Conservation (phyloP, 163 green algal genomes). For the Trebouxiophyceae sp. region DNA sequence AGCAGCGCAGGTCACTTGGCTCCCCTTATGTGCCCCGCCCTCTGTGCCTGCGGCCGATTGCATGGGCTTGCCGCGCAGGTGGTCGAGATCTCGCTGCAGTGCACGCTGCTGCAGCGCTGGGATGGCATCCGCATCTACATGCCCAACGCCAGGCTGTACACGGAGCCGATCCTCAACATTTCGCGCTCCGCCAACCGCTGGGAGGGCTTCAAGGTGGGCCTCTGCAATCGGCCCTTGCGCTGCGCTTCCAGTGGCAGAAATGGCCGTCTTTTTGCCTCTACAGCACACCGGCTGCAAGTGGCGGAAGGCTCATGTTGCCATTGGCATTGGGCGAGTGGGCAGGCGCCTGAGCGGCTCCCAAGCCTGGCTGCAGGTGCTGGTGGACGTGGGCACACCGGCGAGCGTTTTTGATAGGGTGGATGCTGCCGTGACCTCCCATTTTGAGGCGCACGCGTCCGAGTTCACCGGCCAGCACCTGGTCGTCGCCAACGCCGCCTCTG, state of each 20-base stretch:
- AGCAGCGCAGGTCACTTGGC: too few relatives aligned
- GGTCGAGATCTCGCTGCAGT: slow-evolving; percentile 31
- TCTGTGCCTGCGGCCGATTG: too few relatives aligned
- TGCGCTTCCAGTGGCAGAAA: too few relatives aligned
- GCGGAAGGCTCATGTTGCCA: not conserved
- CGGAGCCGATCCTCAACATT: slow-evolving; percentile 24
- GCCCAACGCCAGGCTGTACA: slow-evolving; percentile 33
- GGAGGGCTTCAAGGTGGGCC: slow-evolving; percentile 23
- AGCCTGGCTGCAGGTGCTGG: slow-evolving; percentile 13
- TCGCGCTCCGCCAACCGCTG: slow-evolving; percentile 21
- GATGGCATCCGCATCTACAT: slow-evolving; percentile 20
- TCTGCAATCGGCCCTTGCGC: not conserved
- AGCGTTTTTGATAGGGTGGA: slow-evolving; percentile 22
- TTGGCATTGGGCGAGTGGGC: not conserved
- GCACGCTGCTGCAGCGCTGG: slow-evolving; percentile 17
- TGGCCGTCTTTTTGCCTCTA: too few relatives aligned
- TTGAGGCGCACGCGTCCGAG: slow-evolving; percentile 18
- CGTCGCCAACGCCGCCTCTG: slow-evolving; percentile 14
- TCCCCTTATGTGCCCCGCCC: too few relatives aligned
- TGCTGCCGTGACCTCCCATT: slow-evolving; percentile 3
- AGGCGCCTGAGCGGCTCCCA: not conserved
- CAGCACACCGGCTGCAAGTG: too few relatives aligned
- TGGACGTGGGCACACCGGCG: slow-evolving; percentile 22
- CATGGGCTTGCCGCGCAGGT: slow-evolving; percentile 13
- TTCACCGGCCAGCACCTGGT: slow-evolving; percentile 19